Evolutionary conservation across 208 protist species (phyloP).

Genomic region (Crithidia brevicula): DNA sequence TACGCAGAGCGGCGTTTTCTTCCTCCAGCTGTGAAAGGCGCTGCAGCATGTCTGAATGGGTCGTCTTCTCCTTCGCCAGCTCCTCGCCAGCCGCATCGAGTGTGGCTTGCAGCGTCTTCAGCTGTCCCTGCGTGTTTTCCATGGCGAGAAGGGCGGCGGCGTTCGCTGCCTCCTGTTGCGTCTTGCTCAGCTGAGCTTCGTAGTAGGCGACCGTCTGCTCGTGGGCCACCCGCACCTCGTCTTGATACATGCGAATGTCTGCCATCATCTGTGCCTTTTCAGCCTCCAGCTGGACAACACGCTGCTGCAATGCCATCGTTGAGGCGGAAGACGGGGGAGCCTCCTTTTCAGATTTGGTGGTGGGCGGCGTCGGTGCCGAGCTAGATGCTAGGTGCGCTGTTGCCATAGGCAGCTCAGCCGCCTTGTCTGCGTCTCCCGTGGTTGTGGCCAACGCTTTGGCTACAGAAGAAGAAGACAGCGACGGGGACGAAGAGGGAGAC

Average conservation of each 20-base stretch:
- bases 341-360: too few species aligned
- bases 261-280: conserved; percentile 38
- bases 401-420: too few species aligned
- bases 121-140: conserved; percentile 2
- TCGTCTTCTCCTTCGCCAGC: conserved; percentile 4
- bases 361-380: too few species aligned
- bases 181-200: conserved; percentile 28
- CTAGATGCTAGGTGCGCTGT: too few species aligned
- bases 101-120: background rate
- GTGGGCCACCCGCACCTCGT: conserved; percentile 38
- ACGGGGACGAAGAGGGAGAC: background rate
- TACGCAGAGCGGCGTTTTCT: background rate
- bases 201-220: conserved; percentile 56
- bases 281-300: conserved; percentile 23
- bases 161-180: conserved; percentile 2
- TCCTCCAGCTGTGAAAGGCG: conserved; percentile 5
- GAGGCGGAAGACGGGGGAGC: too few species aligned
- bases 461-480: background rate
- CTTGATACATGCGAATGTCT: conserved; percentile 40
- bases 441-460: background rate
- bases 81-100: conserved; percentile 7
- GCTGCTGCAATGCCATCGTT: conserved; percentile 7
- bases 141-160: background rate
- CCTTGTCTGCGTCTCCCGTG: too few species aligned
- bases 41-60: background rate